phyloP scores from a whole-genome alignment of 1,284 basidiomycete genomes.

The Cystobasidium slooffiae region DNA sequence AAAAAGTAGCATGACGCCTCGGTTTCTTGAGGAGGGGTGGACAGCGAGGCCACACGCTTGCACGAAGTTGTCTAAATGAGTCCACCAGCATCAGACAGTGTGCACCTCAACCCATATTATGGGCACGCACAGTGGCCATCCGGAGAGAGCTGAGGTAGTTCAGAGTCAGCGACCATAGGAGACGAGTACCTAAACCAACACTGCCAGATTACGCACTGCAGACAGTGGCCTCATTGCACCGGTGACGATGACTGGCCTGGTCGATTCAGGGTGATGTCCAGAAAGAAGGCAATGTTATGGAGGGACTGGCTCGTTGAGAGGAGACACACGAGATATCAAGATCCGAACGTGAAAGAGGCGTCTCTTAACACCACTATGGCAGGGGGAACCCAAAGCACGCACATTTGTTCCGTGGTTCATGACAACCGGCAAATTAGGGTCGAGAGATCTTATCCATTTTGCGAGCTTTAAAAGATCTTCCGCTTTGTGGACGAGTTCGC shows the following conservation, averaged over 20 bases:
- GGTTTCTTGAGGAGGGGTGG: neutral
- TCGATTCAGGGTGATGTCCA: constrained; percentile 1
- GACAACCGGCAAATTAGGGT: constrained; percentile 10
- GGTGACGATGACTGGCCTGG: constrained; percentile 7
- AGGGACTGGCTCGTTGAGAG: too few species aligned
- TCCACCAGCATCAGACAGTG: too few species aligned
- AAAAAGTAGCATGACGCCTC: constrained; percentile 8
- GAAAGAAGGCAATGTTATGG: constrained; percentile 7
- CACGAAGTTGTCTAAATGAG: constrained; percentile 1
- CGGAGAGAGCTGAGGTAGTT: neutral
- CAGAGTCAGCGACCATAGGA: neutral
- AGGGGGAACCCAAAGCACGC: too few species aligned
- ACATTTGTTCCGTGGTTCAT: constrained; percentile 6
- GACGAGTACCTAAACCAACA: too few species aligned
- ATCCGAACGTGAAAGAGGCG: too few species aligned
- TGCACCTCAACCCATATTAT: too few species aligned
- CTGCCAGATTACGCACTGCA: neutral
- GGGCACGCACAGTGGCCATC: neutral
- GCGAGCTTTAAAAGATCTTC: neutral
- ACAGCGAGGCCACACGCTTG: constrained; percentile 5
- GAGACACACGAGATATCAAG: too few species aligned
- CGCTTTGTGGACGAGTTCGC: neutral
- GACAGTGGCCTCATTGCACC: constrained; percentile 6
- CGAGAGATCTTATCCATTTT: neutral
- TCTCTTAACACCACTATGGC: too few species aligned